Conservation (phyloP, 805 yeast genomes). For the Maudiozyma bulderi region DNA sequence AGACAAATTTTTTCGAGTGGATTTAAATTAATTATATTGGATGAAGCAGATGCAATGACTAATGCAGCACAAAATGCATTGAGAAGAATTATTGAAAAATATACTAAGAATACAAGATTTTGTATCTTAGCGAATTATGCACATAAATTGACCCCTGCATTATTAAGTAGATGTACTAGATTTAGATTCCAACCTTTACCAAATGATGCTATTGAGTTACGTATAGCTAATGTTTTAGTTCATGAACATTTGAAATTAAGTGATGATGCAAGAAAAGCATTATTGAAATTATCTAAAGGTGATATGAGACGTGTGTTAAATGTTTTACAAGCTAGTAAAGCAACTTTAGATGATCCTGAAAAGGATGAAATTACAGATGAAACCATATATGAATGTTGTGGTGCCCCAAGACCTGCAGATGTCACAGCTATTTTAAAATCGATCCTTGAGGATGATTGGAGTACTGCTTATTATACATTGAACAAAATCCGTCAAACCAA, state of each 20-base stretch:
- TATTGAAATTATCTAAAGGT: constrained; percentile 72
- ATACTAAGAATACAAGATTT: constrained; percentile 89
- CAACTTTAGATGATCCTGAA: constrained; percentile 47
- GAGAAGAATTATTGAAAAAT: constrained; percentile 75
- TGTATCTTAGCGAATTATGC: constrained; percentile 94
- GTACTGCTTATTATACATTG: constrained; percentile 60
- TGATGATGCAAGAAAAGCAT: constrained; percentile 51
- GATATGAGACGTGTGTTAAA: constrained; percentile 95
- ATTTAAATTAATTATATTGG: constrained; percentile 83
- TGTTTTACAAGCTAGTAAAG: constrained; percentile 87
- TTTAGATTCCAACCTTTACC: constrained; percentile 84
- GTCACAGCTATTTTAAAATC: constrained; percentile 67
- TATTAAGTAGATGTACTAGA: constrained; percentile 87
- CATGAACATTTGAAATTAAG: constrained; percentile 54
- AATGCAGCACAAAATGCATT: constrained; percentile 77
- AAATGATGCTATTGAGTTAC: constrained; percentile 53
- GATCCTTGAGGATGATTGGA: constrained; percentile 81
- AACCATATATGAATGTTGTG: constrained; percentile 88
- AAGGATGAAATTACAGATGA: constrained; percentile 52
- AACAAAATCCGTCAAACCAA: constrained; percentile 54
- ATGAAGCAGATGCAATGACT: constrained; percentile 95
- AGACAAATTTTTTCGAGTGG: constrained; percentile 83
- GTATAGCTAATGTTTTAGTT: constrained; percentile 60
- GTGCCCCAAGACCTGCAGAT: constrained; percentile 88
- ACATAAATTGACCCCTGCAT: constrained; percentile 91